Base-by-base conservation (phyloP, 2,329 filamentous ascomycete genomes). In the Immersiporthe knoxdaviesiana region DNA sequence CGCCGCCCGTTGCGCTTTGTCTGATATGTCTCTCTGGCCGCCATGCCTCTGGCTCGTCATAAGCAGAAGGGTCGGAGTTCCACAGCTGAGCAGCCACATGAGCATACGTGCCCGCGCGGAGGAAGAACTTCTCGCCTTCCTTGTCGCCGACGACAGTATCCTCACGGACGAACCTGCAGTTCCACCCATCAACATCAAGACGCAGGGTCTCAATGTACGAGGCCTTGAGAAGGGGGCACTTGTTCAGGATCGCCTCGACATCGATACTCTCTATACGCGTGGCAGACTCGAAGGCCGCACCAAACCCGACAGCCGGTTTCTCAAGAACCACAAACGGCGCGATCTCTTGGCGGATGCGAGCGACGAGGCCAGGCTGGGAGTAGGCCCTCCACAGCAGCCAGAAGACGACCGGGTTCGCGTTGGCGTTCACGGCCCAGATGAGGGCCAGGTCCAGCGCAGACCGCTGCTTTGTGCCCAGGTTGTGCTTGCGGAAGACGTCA, bases 381-480 rank as follows among this genome's bases (percentile, higher is more conserved):
- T 78, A 79, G 12, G 83, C 74, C 63, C 83, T 79, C 65, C 79
- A 78, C 0, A 84, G 72, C 72, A 82, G 76, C 82, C 82, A 84
- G 7, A 77, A 76, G 3, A 78, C 74, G 39, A 82, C 74, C 1
- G 77, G 75, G 41, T 81, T 78, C 1, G 80, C 76, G 67, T 81
- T 81, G 32, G 78, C 76, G 63, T 80, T 81, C 39, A 81, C 74
- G 30, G 74, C 78, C 81, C 77, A 84, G 21, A 78, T 75, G 64
- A 79, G 74, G 3, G 72, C 77, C 14, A 82, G 69, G 37, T 82
- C 80, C 60, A 74, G 75, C 1, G 76, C 73, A 3, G 80, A 78
- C 2, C 80, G 76, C 2, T 76, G 76, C 14, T 77, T 72, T 1
- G 77, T 70, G 1, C 78, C 74, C 6, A 81, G 52, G 1, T 73